Evolutionary conservation across 306 rosid genomes (phyloP), one percentile per base, ranked within the genome.

Genomic region (Urtica urens): DNA sequence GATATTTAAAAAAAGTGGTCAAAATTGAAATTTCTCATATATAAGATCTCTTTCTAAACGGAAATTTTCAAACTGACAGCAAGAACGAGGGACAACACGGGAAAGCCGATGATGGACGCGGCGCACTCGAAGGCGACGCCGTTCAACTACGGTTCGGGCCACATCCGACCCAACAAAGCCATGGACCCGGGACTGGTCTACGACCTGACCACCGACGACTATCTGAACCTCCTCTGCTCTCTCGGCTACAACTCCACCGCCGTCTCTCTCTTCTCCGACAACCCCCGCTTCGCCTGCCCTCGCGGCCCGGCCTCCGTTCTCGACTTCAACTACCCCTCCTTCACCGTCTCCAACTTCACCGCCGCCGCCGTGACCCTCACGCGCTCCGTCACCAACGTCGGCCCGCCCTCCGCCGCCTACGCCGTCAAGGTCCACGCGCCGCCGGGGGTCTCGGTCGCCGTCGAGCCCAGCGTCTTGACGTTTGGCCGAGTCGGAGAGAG

Each of bases 111-210:
- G 65, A 67, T 18, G 12, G 78, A 77, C 42, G 64, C 51, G 0
- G 34, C 53, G 13, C 13, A 4, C 2, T 15, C 0, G 1, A 49
- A 30, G 31, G 79, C 78, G 53, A 74, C 77, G 3, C 74, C 86
- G 9, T 74, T 64, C 58, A 35, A 53, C 14, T 72, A 76, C 40
- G 93, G 93, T 1, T 38, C 68, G 13, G 88, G 96, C 10, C 96
- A 86, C 54, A 77, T 76, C 0, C 59, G 78, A 49, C 96, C 90
- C 29, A 65, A 74, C 31, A 68, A 67, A 18, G 96, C 96, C 51
- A 63, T 68, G 75, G 78, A 82, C 52, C 93, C 96, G 1, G 93
- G 96, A 18, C 55, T 86, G 71, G 69, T 86, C 44, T 86, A 86
- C 55, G 96, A 86, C 58, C 39, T 79, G 8, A 51, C 49, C 30